Evolutionary conservation across 805 yeast genomes (phyloP), one percentile per base, ranked within the genome.

Genomic region (Saturnispora gosingensis): DNA sequence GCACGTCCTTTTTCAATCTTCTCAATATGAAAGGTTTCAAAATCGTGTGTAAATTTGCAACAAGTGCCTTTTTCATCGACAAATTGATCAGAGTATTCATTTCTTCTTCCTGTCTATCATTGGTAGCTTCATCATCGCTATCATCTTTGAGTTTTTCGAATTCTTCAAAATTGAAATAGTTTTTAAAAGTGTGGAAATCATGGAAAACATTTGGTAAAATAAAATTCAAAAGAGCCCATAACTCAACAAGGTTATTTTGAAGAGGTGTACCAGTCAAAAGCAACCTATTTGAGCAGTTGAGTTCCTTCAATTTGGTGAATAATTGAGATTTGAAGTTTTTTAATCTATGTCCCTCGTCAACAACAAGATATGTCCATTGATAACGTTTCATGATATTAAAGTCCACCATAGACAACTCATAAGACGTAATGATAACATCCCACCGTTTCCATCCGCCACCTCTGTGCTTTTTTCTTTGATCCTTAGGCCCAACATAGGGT

Each of bases 231-330:
- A 93, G 70, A 0, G 97, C 85, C 98, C 98, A 91, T 38, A 93
- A 69, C 67, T 93, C 98, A 49, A 84, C 78, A 52, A 91, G 70
- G 61, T 90, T 91, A 64, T 91, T 91, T 65, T 91, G 99, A 49
- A 91, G 71, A 0, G 99, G 98, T 0, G 99, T 91, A n/a, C 99
- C 99, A 0, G 99, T 91, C 13, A 91, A 69, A 27, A 91, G 70
- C 45, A 91, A 70, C 55, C 97, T 72, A 62, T 91, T 91, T 1
- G 80, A 72, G 0, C 85, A 82, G 15, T 76, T 71, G 38, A 88
- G 73, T 56, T 74, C 75, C 60, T 88, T 90, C 58, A 91, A 73
- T 54, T 82, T 82, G 50, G 75, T 75, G 48, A 91, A 83, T 54
- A 91, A 72, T 57, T 81, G 71, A 66, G 96, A 87, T 59, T 90